Percentiles rank a stretch among this genome's conserved stretches.
Conservation (phyloP, 2,329 filamentous ascomycete genomes). For the Endoconidiophora polonica region DNA sequence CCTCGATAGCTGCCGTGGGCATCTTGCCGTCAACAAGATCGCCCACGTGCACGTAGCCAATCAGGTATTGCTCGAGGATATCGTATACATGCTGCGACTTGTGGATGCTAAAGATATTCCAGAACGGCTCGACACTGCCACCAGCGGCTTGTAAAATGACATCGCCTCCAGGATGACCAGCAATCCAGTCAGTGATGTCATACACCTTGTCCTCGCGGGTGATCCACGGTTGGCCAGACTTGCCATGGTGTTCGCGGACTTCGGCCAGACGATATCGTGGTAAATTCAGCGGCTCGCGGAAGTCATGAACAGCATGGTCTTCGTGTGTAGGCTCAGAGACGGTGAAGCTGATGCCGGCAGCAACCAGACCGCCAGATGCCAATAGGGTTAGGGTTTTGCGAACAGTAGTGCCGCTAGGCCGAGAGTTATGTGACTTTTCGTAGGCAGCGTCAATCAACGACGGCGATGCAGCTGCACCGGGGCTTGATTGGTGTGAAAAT, state of each 20-base stretch:
- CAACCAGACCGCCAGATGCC: constrained; percentile 9
- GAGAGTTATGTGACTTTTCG: not conserved
- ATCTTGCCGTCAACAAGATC: constrained; percentile 44
- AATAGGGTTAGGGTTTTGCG: constrained; percentile 13
- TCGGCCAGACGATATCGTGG: constrained; percentile 35
- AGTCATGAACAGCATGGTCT: not conserved
- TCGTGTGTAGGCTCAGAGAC: constrained; percentile 7
- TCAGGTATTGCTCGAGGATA: constrained; percentile 46
- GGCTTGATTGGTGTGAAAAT: constrained; percentile 3
- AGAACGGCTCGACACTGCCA: constrained; percentile 48
- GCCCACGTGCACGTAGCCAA: constrained; percentile 40
- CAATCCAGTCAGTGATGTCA: constrained; percentile 53
- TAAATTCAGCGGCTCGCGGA: constrained; percentile 24
- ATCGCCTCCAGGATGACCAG: constrained; percentile 48
- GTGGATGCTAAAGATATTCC: constrained; percentile 55
- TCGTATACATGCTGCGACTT: constrained; percentile 47
- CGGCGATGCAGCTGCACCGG: not conserved
- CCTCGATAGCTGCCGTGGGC: constrained; percentile 36
- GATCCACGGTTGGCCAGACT: constrained; percentile 43
- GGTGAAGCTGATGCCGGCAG: constrained; percentile 5
- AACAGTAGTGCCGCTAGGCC: not conserved
- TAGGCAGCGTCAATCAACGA: not conserved
- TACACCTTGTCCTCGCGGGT: constrained; percentile 48
- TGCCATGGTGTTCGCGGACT: constrained; percentile 34
- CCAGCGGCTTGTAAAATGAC: constrained; percentile 51